phyloP scores from a whole-genome alignment of 169 alveolate genomes.

The Eimeria tenella region DNA sequence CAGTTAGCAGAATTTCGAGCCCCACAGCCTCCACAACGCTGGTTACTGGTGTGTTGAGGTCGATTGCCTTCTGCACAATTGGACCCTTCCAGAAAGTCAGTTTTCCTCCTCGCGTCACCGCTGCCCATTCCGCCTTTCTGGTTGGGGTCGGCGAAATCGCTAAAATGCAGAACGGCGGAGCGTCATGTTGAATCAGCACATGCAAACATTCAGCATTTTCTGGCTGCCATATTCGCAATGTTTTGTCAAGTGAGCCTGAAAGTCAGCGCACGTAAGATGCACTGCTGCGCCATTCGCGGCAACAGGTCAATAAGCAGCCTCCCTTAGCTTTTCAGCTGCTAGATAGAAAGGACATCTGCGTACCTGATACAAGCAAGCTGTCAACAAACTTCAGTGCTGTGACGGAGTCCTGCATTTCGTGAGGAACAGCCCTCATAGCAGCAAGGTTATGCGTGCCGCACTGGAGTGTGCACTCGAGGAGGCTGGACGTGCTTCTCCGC shows the following conservation, averaged over 20 bases:
- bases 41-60: constrained; percentile 29
- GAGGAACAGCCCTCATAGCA: background rate
- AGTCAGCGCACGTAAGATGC: background rate
- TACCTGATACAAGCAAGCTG: constrained; percentile 36
- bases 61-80: constrained; percentile 21
- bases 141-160: background rate
- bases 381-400: constrained; percentile 64
- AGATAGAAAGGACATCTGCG: background rate
- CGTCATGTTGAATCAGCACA: constrained; percentile 40
- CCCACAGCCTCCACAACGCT: constrained; percentile 44
- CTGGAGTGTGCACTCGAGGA: background rate
- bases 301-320: too few species aligned
- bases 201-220: constrained; percentile 45
- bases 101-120: constrained; percentile 36
- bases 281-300: too few species aligned
- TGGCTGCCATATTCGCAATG: constrained; percentile 53
- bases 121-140: background rate
- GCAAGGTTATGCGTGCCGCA: background rate
- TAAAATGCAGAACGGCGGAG: constrained; percentile 48
- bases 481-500: background rate
- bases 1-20: constrained; percentile 30
- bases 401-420: constrained; percentile 32
- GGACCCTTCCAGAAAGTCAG: constrained; percentile 63
- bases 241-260: constrained; percentile 61
- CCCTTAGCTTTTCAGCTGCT: too few species aligned